Percentiles rank a stretch among this genome's conserved stretches.
Evolutionary conservation across 2,329 filamentous ascomycete genomes (phyloP).

Genomic region (Lanzia echinophila): DNA sequence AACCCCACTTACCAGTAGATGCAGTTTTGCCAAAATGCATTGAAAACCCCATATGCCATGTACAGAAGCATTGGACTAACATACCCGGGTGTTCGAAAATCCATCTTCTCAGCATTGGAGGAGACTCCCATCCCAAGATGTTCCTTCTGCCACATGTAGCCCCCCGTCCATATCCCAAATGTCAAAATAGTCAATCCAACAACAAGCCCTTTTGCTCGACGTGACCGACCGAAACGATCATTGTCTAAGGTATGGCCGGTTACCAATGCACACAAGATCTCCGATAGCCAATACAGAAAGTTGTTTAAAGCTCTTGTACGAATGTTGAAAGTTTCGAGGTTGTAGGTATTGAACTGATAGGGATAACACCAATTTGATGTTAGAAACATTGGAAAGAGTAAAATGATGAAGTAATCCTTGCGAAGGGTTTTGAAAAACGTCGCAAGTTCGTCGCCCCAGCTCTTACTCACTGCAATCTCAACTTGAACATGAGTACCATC

Average conservation of each 20-base stretch:
- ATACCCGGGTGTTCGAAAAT: slow-evolving; percentile 62
- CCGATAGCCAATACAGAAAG: slow-evolving; percentile 67
- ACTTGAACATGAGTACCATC: slow-evolving; percentile 62
- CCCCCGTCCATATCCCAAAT: slow-evolving; percentile 72
- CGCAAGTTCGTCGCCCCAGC: slow-evolving; percentile 68
- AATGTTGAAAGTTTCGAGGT: slow-evolving; percentile 61
- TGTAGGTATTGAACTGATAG: slow-evolving; percentile 71
- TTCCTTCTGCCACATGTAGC: slow-evolving; percentile 70
- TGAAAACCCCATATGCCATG: slow-evolving; percentile 82
- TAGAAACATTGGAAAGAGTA: slow-evolving; percentile 74
- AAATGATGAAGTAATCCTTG: slow-evolving; percentile 62
- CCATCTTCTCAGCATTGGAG: slow-evolving; percentile 28
- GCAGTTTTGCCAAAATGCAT: slow-evolving; percentile 80
- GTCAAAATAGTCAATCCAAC: slow-evolving; percentile 54
- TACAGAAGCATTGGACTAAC: slow-evolving; percentile 79
- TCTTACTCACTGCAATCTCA: slow-evolving; percentile 80
- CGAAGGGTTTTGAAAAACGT: slow-evolving; percentile 66
- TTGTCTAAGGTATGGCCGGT: slow-evolving; percentile 67
- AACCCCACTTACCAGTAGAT: slow-evolving; percentile 64
- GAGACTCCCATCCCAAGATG: slow-evolving; percentile 35
- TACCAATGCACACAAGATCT: slow-evolving; percentile 66
- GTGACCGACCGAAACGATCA: slow-evolving; percentile 49
- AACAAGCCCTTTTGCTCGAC: slow-evolving; percentile 49
- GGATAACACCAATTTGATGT: slow-evolving; percentile 72
- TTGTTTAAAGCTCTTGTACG: slow-evolving; percentile 68